Evolutionary conservation across 331 rosid genomes (phyloP), one percentile per base, ranked within the genome.

Genomic region (Erythrophleum ivorense): DNA sequence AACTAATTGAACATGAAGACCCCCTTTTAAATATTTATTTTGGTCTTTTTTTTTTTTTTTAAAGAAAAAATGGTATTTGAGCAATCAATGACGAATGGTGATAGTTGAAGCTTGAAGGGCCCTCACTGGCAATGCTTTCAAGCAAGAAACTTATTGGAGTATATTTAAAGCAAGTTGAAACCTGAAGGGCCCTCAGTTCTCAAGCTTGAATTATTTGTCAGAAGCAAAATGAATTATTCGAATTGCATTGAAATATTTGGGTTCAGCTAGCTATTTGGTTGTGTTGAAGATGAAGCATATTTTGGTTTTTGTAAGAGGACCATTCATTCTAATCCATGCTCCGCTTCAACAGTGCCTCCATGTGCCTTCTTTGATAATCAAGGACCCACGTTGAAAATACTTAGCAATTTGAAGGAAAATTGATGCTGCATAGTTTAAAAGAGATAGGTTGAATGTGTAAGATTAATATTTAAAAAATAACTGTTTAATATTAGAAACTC

Each of bases 71-170:
- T 0, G 29, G 29, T 24, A 24, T 24, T 24, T 24, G 29, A 24
- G 29, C 29, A 24, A 24, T 24, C 29, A 24, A 24, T 24, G 29
- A 24, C 29, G 1, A 24, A 24, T 24, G 29, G 5, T 71, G 75
- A 49, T 89, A 83, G 79, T 86, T 85, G 77, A 88, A 31, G 77
- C 52, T 40, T 52, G 48, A 82, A 84, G 91, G 84, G 77, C 82
- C 89, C 88, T 80, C 83, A 18, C n/a, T 3, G 62, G 63, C 71
- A 71, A 84, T 83, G 85, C 84, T 87, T 89, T 88, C 89, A 83
- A 89, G 90, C 89, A 89, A 89, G 76, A 24, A 24, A 24, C 29
- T 24, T 24, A 24, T 0, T 71, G 48, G 81, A 74, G 90, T 84
- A 80, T 83, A 81, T 74, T 80, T 66, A 70, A 90, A 88, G 89